Evolutionary conservation across 2,329 filamentous ascomycete genomes (phyloP).

Genomic region (Xenosphaeropsis pyriputrescens): DNA sequence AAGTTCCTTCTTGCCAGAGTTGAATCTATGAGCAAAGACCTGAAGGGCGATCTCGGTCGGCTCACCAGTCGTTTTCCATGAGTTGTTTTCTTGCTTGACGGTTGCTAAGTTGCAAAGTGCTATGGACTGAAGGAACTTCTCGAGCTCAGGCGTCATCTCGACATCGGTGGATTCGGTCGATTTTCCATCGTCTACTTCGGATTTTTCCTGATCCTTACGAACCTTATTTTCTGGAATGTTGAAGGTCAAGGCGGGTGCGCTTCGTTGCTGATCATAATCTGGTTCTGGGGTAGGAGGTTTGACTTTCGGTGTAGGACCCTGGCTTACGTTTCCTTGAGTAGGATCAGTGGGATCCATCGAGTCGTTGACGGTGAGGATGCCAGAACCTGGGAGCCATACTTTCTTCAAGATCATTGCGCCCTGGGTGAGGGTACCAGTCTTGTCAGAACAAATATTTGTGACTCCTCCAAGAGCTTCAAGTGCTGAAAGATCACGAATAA

Average conservation of each 20-base stretch:
- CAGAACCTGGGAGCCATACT: conserved; percentile 36
- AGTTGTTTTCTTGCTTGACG: conserved; percentile 21
- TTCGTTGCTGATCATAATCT: conserved; percentile 45
- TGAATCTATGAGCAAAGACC: conserved; percentile 48
- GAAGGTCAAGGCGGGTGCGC: conserved; percentile 43
- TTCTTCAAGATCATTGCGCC: conserved; percentile 43
- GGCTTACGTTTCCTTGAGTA: conserved; percentile 29
- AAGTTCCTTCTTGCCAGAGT: conserved; percentile 28
- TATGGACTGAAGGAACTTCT: conserved; percentile 34
- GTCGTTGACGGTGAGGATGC: conserved; percentile 34
- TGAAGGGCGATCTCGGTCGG: conserved; percentile 54
- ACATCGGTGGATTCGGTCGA: conserved; percentile 8
- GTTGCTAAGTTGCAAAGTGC: conserved; percentile 43
- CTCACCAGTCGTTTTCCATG: conserved; percentile 44
- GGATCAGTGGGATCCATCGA: conserved; percentile 39
- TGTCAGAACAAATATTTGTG: conserved; percentile 64
- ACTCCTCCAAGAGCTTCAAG: conserved; percentile 59
- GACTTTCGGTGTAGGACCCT: conserved; percentile 14
- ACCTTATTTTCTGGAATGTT: conserved; percentile 39
- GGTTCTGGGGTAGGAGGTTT: conserved; percentile 27
- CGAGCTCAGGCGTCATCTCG: conserved; percentile 25
- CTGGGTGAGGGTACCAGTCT: conserved; percentile 55
- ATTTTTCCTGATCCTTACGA: conserved; percentile 14
- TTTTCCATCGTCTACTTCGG: conserved; percentile 12
- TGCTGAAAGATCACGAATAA: conserved; percentile 28